A percentile compares a stretch with the other conserved stretches of the same genome.
phyloP scores from a whole-genome alignment of 1,284 basidiomycete genomes.

The Heliocybe sulcata region DNA sequence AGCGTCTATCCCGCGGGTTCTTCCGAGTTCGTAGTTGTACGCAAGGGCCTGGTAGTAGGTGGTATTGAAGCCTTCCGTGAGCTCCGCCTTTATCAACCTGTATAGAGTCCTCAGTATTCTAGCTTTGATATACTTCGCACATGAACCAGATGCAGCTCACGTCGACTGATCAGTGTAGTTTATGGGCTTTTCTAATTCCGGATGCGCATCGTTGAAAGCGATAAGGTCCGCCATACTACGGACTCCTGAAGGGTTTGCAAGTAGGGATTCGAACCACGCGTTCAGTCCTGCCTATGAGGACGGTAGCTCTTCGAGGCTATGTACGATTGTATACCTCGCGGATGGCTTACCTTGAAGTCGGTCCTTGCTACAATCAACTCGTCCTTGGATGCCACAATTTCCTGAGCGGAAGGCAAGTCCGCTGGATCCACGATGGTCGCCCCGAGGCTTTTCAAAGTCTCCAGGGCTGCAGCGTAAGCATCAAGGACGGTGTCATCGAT shows the following conservation, averaged over 20 bases:
- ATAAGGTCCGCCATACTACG: conserved; percentile 48
- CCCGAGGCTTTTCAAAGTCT: conserved; percentile 27
- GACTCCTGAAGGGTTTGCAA: conserved; percentile 46
- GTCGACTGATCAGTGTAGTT: conserved; percentile 38
- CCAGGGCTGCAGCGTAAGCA: conserved; percentile 30
- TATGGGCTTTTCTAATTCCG: conserved; percentile 39
- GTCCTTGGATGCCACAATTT: conserved; percentile 20
- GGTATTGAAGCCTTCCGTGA: conserved; percentile 36
- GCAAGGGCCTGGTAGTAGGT: conserved; percentile 43
- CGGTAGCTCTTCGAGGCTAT: not conserved
- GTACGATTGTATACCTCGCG: not conserved
- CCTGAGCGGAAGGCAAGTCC: conserved; percentile 28
- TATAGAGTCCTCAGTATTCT: too few relatives aligned
- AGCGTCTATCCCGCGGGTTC: conserved; percentile 50
- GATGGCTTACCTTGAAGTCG: conserved; percentile 32
- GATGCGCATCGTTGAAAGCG: conserved; percentile 42
- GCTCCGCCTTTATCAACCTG: conserved; percentile 41
- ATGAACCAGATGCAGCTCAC: conserved; percentile 19
- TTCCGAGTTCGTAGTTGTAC: conserved; percentile 43
- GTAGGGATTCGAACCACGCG: conserved; percentile 34
- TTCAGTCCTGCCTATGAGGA: conserved; percentile 41
- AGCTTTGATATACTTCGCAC: too few relatives aligned
- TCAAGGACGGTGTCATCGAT: conserved; percentile 35
- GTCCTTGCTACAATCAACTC: conserved; percentile 26
- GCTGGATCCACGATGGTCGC: conserved; percentile 36